These are phyloP conservation scores for Eimeria maxima DNA, from an alignment of 169 alveolate genomes.

Conservation along the genomic window DNA sequence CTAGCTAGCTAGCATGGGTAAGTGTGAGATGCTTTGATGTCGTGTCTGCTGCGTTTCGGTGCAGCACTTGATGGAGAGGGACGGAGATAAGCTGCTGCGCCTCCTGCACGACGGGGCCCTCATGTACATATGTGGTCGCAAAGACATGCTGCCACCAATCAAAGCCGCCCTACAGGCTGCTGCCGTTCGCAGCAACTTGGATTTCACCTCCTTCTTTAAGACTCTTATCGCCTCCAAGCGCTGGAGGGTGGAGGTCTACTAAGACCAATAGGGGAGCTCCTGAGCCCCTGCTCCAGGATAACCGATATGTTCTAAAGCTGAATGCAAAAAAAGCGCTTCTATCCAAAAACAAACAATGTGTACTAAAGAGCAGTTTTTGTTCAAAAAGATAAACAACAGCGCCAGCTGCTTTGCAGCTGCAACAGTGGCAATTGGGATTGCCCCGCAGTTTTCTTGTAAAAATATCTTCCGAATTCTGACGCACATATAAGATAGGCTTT, in stretches of 20 bases:
- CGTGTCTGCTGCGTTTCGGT: neutral
- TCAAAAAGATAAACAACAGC: no score
- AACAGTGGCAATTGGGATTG: no score
- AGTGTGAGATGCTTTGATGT: neutral
- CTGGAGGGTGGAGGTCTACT: constrained; percentile 51
- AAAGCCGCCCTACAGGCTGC: constrained; percentile 54
- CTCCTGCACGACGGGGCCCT: constrained; percentile 22
- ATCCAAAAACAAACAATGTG: no score
- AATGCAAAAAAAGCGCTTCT: neutral
- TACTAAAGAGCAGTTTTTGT: no score
- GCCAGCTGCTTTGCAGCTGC: no score
- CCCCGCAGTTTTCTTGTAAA: no score
- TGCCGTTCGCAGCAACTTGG: neutral
- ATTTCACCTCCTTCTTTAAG: neutral
- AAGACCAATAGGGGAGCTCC: neutral
- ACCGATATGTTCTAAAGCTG: no score
- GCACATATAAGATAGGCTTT: no score
- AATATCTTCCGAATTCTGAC: no score
- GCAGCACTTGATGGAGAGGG: constrained; percentile 50
- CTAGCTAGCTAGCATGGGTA: no score
- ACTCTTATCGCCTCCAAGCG: neutral
- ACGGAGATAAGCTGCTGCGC: constrained; percentile 20
- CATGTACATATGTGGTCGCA: constrained; percentile 49
- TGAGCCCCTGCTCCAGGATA: neutral
- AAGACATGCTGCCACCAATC: constrained; percentile 61